These are phyloP conservation scores for Aspergillus mulundensis DNA, from an alignment of 495 filamentous ascomycete species.

Conservation along the genomic window DNA sequence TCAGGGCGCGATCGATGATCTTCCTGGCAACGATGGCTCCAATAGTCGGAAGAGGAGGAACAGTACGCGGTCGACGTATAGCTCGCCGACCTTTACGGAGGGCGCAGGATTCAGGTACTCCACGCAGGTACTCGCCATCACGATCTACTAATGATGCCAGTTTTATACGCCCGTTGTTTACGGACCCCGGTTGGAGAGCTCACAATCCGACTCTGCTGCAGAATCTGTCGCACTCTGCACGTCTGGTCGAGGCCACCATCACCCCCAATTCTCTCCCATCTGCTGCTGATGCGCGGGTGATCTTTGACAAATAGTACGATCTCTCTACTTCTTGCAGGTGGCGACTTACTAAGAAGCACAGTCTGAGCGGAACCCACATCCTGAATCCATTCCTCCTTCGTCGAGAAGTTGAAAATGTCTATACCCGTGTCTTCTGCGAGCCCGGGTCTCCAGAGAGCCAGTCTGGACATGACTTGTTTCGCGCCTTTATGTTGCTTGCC, in stretches of 20 bases:
- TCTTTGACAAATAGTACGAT: slow-evolving; percentile 30
- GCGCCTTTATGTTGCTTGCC: slow-evolving; percentile 28
- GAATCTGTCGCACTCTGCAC: slow-evolving; percentile 18
- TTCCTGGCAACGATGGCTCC: slow-evolving; percentile 1
- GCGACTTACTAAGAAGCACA: slow-evolving; percentile 2
- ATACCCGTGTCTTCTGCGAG: slow-evolving; percentile 4
- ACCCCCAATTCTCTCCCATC: slow-evolving; percentile 19
- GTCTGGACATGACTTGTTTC: slow-evolving; percentile 19
- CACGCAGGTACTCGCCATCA: no score
- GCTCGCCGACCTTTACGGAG: slow-evolving; percentile 21
- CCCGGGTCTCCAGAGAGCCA: background rate
- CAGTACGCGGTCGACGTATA: background rate
- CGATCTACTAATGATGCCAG: background rate
- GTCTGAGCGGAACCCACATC: slow-evolving; percentile 24
- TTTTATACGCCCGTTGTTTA: slow-evolving; percentile 26
- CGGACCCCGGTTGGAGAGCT: slow-evolving; percentile 24
- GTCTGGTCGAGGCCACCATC: slow-evolving; percentile 16
- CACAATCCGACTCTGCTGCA: slow-evolving; percentile 23
- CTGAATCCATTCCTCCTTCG: slow-evolving; percentile 28
- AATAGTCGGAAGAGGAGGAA: background rate
- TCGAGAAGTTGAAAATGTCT: slow-evolving; percentile 17
- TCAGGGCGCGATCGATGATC: background rate
- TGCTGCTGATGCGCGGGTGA: slow-evolving; percentile 9
- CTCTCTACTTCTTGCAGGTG: background rate
- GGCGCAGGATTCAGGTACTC: slow-evolving; percentile 27